Conservation (phyloP, 768 basidiomycete genomes). For the Boletus reticuloceps region DNA sequence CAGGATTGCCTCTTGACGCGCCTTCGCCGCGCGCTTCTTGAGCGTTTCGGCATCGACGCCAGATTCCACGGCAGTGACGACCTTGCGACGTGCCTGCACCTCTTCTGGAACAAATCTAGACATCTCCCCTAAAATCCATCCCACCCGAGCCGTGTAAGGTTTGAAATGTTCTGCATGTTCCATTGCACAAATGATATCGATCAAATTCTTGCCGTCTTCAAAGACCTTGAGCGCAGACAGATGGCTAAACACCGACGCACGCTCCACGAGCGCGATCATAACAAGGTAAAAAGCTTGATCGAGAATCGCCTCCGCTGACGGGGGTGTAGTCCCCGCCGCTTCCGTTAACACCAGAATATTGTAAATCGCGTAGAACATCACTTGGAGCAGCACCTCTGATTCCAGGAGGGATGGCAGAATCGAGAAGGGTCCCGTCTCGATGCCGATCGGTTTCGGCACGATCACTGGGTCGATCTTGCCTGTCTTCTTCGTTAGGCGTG, state of each 20-base stretch:
- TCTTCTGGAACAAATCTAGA: conserved; percentile 54
- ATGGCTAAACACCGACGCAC: conserved; percentile 57
- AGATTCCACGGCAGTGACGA: conserved; percentile 35
- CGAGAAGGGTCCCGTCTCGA: conserved; percentile 67
- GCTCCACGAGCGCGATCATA: conserved; percentile 81
- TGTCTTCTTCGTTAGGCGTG: conserved; percentile 62
- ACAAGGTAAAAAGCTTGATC: conserved; percentile 86
- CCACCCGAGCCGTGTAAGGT: conserved; percentile 63
- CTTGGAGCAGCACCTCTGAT: conserved; percentile 68
- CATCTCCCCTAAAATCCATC: conserved; percentile 72
- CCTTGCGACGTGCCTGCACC: conserved; percentile 48
- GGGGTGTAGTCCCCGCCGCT: conserved; percentile 54
- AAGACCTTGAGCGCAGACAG: conserved; percentile 55
- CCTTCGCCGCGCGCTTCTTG: conserved; percentile 84
- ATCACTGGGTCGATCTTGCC: conserved; percentile 67
- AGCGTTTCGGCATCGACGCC: conserved; percentile 58
- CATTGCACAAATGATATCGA: conserved; percentile 72
- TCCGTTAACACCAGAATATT: conserved; percentile 72
- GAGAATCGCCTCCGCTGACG: conserved; percentile 84
- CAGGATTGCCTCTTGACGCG: conserved; percentile 92
- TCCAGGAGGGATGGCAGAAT: conserved; percentile 62
- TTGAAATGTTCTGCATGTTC: conserved; percentile 79
- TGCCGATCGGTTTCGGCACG: conserved; percentile 66
- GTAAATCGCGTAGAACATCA: conserved; percentile 79
- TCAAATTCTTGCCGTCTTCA: conserved; percentile 56